Conservation (phyloP, 1,284 basidiomycete species). For the Ganoderma sinense region DNA sequence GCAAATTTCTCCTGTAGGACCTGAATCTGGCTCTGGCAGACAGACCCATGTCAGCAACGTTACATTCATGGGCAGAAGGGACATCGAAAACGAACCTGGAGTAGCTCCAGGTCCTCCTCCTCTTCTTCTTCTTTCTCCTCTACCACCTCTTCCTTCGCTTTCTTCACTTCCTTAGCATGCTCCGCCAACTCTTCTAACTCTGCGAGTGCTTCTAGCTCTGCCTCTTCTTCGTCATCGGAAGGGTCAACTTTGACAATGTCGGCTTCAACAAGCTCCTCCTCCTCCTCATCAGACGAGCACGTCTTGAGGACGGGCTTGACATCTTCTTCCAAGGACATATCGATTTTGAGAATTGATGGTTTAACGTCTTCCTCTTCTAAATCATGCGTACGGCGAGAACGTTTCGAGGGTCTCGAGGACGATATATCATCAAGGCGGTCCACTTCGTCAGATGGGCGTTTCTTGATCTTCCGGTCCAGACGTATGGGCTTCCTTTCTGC, state of each 20-base stretch:
- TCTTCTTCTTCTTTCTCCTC: not conserved
- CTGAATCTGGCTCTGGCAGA: constrained; percentile 9
- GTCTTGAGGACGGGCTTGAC: constrained; percentile 6
- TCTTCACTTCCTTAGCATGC: not conserved
- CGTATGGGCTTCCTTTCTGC: not conserved
- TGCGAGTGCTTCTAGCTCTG: too few species aligned
- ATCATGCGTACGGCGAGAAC: not conserved
- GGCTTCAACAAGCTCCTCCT: constrained; percentile 1
- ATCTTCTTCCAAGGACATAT: constrained; percentile 1
- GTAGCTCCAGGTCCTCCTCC: constrained; percentile 4
- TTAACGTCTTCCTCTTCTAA: constrained; percentile 7
- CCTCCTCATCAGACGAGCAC: constrained; percentile 4
- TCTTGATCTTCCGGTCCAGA: constrained; percentile 1
- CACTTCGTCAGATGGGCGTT: not conserved
- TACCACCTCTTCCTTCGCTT: not conserved
- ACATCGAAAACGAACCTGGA: constrained; percentile 4
- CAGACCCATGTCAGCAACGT: not conserved
- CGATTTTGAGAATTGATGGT: not conserved
- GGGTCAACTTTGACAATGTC: not conserved
- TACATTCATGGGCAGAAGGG: not conserved
- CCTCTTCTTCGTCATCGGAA: constrained; percentile 6
- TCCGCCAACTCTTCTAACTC: not conserved
- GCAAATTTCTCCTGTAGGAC: not conserved
- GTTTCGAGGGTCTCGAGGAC: not conserved
- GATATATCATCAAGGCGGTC: not conserved